phyloP scores from a whole-genome alignment of 805 yeast species.

The Nakazawaea laoshanensis region DNA sequence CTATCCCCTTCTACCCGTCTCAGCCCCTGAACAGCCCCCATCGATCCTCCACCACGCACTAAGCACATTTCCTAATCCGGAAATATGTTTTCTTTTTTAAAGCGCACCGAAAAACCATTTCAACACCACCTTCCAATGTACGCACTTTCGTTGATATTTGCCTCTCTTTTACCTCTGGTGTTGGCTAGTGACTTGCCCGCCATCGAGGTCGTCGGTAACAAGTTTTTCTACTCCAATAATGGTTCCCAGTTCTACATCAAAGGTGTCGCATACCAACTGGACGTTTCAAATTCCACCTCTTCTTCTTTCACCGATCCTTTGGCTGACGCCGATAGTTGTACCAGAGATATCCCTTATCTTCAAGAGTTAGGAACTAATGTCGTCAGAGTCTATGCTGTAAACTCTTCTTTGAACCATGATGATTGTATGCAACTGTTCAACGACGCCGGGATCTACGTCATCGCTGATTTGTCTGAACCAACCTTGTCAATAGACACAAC shows the following conservation, averaged over 20 bases:
- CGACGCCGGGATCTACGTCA: conserved; percentile 73
- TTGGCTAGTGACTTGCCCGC: conserved; percentile 44
- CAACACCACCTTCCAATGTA: too few relatives aligned
- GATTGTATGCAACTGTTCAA: conserved; percentile 58
- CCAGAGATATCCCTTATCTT: conserved; percentile 69
- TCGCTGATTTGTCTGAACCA: conserved; percentile 75
- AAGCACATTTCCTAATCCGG: too few relatives aligned
- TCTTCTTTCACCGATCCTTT: conserved; percentile 58
- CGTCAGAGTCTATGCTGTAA: conserved; percentile 68
- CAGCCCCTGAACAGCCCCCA: too few relatives aligned
- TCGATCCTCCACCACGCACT: too few relatives aligned
- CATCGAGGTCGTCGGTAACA: conserved; percentile 68
- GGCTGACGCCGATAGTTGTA: conserved; percentile 52
- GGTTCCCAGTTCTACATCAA: conserved; percentile 72
- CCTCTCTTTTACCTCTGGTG: too few relatives aligned
- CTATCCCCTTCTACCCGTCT: too few relatives aligned
- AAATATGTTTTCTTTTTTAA: too few relatives aligned
- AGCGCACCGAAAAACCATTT: too few relatives aligned
- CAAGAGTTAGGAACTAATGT: conserved; percentile 56
- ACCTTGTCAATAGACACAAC: conserved; percentile 51
- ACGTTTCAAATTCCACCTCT: conserved; percentile 40
- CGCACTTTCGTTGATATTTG: too few relatives aligned
- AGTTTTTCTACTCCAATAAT: conserved; percentile 67
- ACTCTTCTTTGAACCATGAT: conserved; percentile 54
- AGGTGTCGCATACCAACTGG: conserved; percentile 78